phyloP scores from a whole-genome alignment of 495 filamentous ascomycete species.

The Penicillium paradoxum region DNA sequence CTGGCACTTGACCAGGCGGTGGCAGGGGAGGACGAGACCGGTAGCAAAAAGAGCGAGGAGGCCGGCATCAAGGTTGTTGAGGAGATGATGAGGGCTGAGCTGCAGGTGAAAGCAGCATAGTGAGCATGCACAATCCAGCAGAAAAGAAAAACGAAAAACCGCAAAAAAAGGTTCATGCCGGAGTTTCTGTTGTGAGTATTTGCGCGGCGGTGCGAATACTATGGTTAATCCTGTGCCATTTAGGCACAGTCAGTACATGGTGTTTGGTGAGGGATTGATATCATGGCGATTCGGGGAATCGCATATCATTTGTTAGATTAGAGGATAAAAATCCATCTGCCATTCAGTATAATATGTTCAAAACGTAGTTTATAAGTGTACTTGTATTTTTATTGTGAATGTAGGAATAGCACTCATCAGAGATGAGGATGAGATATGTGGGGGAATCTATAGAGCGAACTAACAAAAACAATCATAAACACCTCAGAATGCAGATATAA shows the following conservation, averaged over 20 bases:
- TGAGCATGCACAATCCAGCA: slow-evolving; percentile 11
- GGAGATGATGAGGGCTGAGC: slow-evolving; percentile 51
- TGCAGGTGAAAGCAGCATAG: slow-evolving; percentile 35
- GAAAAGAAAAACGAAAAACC: not conserved
- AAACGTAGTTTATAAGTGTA: not conserved
- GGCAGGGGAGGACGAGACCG: slow-evolving; percentile 52
- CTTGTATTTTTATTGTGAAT: not conserved
- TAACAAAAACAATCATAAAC: not conserved
- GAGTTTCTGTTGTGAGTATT: not conserved
- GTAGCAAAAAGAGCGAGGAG: slow-evolving; percentile 49
- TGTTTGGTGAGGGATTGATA: slow-evolving; percentile 1
- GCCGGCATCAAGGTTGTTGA: slow-evolving; percentile 58
- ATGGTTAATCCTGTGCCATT: not conserved
- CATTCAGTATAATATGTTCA: not conserved
- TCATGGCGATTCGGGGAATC: slow-evolving; percentile 1
- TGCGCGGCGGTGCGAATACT: not conserved
- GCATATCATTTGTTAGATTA: not conserved
- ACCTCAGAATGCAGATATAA: slow-evolving; percentile 12
- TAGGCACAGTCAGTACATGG: slow-evolving; percentile 2
- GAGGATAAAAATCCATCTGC: not conserved
- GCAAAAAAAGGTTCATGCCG: not conserved
- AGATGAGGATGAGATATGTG: not conserved
- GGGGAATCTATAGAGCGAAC: slow-evolving; percentile 1
- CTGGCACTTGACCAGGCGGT: slow-evolving; percentile 87
- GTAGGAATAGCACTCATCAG: not conserved